Evolutionary conservation across 176 grass and related monocot species (phyloP).

Genomic region (Aegilops sharonensis): DNA sequence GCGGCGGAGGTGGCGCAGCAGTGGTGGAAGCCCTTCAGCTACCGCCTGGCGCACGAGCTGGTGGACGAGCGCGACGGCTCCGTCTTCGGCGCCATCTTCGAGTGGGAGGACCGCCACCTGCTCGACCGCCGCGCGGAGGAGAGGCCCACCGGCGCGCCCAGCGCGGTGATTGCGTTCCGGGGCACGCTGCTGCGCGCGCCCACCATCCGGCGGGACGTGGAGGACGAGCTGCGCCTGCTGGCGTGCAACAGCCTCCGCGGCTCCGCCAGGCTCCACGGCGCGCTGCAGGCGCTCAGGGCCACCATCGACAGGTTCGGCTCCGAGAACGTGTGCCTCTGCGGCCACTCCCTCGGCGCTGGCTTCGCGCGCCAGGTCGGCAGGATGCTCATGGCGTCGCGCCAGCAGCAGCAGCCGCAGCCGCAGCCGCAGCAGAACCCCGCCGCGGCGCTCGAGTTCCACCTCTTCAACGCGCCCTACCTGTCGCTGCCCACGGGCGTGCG

Average conservation of each 20-base stretch:
- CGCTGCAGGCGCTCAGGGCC: slow-evolving; percentile 46
- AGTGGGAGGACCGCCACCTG: slow-evolving; percentile 59
- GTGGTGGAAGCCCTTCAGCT: slow-evolving; percentile 98
- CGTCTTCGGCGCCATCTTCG: slow-evolving; percentile 82
- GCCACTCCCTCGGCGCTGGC: slow-evolving; percentile 83
- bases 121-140: neutral
- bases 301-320: slow-evolving; percentile 58
- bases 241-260: slow-evolving; percentile 72
- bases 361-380: slow-evolving; percentile 72
- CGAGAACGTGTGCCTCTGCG: slow-evolving; percentile 70
- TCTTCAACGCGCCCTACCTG: slow-evolving; percentile 94
- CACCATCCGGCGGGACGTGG: slow-evolving; percentile 71
- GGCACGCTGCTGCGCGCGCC: slow-evolving; percentile 71
- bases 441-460: slow-evolving; percentile 67
- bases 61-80: slow-evolving; percentile 81
- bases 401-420: neutral
- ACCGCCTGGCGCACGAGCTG: slow-evolving; percentile 65
- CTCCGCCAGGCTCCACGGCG: slow-evolving; percentile 59
- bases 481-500: slow-evolving; percentile 65
- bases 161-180: slow-evolving; percentile 72
- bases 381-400: slow-evolving; percentile 38
- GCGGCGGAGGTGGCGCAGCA: slow-evolving; percentile 60
- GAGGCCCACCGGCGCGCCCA: slow-evolving; percentile 58
- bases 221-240: slow-evolving; percentile 80
- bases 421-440: neutral